Conservation (phyloP, 192 early-diverging fungal species). For the Linnemannia schmuckeri region DNA sequence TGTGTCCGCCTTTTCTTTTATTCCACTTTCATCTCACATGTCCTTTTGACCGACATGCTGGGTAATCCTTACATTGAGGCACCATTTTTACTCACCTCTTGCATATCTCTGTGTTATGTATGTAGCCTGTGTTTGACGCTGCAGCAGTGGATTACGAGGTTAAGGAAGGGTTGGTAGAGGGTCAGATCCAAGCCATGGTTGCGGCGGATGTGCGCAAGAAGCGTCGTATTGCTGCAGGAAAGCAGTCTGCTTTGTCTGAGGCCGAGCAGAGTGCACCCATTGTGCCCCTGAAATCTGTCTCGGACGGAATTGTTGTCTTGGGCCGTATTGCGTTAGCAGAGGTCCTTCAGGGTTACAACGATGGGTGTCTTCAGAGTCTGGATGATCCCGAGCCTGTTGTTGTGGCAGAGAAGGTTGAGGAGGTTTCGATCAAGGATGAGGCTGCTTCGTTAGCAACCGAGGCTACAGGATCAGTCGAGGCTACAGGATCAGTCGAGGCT, state of each 20-base stretch:
- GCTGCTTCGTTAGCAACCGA: slow-evolving; percentile 17
- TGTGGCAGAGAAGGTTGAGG: slow-evolving; percentile 12
- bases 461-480: slow-evolving; percentile 33
- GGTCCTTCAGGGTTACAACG: slow-evolving; percentile 57
- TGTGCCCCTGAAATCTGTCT: slow-evolving; percentile 38
- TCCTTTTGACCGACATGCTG: background rate
- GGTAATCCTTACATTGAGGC: background rate
- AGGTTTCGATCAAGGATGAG: slow-evolving; percentile 8
- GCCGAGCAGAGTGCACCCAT: slow-evolving; percentile 24
- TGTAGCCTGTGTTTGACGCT: slow-evolving; percentile 59
- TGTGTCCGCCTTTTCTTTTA: background rate
- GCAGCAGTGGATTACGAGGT: slow-evolving; percentile 63
- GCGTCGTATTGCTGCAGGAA: slow-evolving; percentile 49
- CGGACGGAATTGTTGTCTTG: slow-evolving; percentile 54
- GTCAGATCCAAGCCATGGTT: slow-evolving; percentile 57
- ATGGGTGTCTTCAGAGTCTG: slow-evolving; percentile 55
- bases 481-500: slow-evolving; percentile 32
- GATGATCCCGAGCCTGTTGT: slow-evolving; percentile 40
- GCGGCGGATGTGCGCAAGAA: slow-evolving; percentile 53
- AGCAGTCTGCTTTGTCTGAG: slow-evolving; percentile 20
- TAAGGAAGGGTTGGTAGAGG: slow-evolving; percentile 48
- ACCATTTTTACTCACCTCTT: background rate
- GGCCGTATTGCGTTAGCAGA: slow-evolving; percentile 53
- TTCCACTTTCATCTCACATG: background rate
- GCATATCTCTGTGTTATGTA: background rate